phyloP scores from a whole-genome alignment of 2,329 filamentous ascomycete genomes.

The Hortaea werneckii region DNA sequence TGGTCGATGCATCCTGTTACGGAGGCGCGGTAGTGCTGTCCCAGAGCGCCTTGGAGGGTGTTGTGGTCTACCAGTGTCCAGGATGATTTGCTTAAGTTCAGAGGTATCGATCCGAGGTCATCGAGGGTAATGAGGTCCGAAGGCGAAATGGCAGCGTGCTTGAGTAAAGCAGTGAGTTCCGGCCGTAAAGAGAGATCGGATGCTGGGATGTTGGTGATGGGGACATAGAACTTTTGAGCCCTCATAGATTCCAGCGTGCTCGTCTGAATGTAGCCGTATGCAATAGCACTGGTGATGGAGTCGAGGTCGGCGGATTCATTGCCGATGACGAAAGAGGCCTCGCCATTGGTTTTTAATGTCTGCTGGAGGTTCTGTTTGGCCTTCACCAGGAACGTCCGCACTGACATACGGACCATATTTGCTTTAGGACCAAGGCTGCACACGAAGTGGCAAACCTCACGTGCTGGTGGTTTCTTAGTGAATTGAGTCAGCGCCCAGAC shows the following conservation, averaged over 20 bases:
- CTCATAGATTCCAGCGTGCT: constrained; percentile 39
- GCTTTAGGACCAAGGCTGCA: not conserved
- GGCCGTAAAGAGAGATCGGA: constrained; percentile 61
- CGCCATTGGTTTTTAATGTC: constrained; percentile 29
- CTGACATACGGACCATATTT: constrained; percentile 33
- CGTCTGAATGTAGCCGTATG: constrained; percentile 65
- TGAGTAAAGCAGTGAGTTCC: constrained; percentile 58
- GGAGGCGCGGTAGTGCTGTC: constrained; percentile 38
- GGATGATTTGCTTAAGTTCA: constrained; percentile 47
- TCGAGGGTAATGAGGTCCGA: constrained; percentile 57
- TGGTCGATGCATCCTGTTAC: constrained; percentile 66
- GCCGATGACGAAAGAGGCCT: constrained; percentile 41
- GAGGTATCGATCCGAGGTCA: constrained; percentile 37
- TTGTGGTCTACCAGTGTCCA: constrained; percentile 81
- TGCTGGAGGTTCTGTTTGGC: constrained; percentile 34
- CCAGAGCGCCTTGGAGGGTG: constrained; percentile 53
- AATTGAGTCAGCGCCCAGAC: not conserved
- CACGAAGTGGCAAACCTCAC: too few species aligned
- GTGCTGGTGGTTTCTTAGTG: not conserved
- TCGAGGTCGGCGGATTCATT: constrained; percentile 63
- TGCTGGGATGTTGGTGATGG: constrained; percentile 60
- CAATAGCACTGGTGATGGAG: constrained; percentile 63
- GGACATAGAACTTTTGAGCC: constrained; percentile 52
- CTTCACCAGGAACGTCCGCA: constrained; percentile 36
- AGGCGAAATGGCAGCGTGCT: constrained; percentile 47